Evolutionary conservation across 306 rosid species (phyloP).

Genomic region (Astragalus membranaceus): DNA sequence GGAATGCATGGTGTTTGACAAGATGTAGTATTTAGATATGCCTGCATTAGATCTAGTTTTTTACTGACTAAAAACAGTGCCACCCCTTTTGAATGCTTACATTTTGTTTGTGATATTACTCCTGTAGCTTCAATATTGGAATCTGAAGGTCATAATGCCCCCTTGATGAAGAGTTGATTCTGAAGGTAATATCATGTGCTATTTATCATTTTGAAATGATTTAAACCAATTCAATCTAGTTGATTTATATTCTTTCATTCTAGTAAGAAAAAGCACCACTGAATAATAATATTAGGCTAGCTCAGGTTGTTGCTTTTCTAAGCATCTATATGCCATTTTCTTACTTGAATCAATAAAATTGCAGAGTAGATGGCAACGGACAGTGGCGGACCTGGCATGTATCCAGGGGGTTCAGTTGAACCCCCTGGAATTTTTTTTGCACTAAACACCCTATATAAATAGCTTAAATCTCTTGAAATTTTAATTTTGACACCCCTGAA

Average conservation of each 20-base stretch:
- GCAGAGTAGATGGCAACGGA: constrained; percentile 73
- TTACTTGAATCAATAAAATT: constrained; percentile 48
- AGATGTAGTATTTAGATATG: constrained; percentile 4
- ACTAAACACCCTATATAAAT: too few relatives aligned
- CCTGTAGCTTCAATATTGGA: constrained; percentile 38
- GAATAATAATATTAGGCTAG: not conserved
- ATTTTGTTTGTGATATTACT: constrained; percentile 16
- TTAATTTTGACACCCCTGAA: too few relatives aligned
- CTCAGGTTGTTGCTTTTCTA: constrained; percentile 17
- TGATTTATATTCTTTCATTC: not conserved
- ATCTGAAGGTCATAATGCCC: constrained; percentile 24
- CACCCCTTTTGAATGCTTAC: constrained; percentile 9
- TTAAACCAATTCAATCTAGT: not conserved
- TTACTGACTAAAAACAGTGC: not conserved
- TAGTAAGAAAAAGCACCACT: not conserved
- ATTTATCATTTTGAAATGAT: not conserved
- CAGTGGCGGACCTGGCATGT: too few relatives aligned
- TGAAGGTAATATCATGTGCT: constrained; percentile 26
- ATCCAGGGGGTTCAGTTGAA: too few relatives aligned
- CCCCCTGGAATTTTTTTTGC: too few relatives aligned
- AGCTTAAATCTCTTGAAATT: too few relatives aligned
- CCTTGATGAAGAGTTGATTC: constrained; percentile 35
- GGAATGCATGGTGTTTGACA: not conserved
- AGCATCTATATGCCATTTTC: constrained; percentile 23
- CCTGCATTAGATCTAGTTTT: not conserved